Evolutionary conservation across 179 eudicot species (phyloP), one percentile per base, ranked within the genome.

Genomic region (Beta macrorhiza): DNA sequence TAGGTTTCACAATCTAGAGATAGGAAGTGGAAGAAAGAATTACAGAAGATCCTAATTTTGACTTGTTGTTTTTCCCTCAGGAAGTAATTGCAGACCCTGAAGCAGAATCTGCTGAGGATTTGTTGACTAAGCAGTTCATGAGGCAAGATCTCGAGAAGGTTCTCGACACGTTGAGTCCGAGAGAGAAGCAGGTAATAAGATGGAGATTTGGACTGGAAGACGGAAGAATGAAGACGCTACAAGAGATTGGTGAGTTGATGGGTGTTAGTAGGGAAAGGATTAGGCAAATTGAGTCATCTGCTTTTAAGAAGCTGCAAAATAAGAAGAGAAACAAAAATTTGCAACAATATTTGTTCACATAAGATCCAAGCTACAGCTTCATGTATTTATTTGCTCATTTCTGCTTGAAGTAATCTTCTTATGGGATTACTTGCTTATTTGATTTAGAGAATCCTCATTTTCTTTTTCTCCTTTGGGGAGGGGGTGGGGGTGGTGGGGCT

Each of bases 211-310:
- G 99, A 20, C 84, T 96, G 32, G 97, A 85, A n/a, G 97, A 92
- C 76, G 97, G 97, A 82, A 87, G 95, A 78, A 91, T 82, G 90
- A 91, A 88, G 85, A 94, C 99, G 17, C 84, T 96, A 86, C 98
- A 92, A 86, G 99, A 96, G 89, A 92, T 96, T 47, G 99, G 98
- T 77, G 97, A 96, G 83, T 62, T 89, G 80, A 86, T 96, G 93
- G 95, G 97, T 12, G 93, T 96, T 17, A 96, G 97, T 87, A 81
- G 98, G 70, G 98, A 96, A 84, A 90, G 99, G 87, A 85, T 96
- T 69, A 89, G 99, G 79, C 97, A 94, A 86, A 92, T 96, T 63
- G 99, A 96, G 83, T 78, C 91, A 0, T 85, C 90, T 78, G 98
- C 97, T 29, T 89, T 96, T 82, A 87, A 89, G 64, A 94, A 96